A percentile compares a stretch with the other conserved stretches of the same genome.
Conservation (phyloP, 257 asterid species). For the Fraxinus cuspidata region DNA sequence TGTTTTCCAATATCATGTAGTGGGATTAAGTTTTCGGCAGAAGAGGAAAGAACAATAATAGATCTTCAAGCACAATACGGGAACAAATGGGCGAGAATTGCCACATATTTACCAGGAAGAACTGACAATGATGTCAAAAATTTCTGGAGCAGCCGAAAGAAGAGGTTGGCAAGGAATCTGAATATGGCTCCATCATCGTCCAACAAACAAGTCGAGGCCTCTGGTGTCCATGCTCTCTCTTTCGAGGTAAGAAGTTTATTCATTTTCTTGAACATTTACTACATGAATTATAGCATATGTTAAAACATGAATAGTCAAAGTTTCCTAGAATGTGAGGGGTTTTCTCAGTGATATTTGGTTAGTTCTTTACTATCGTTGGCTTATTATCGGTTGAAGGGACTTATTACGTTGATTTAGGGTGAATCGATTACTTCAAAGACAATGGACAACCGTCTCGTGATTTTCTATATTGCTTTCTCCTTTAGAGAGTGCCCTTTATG, state of each 20-base stretch:
- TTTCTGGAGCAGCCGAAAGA: slow-evolving; percentile 86
- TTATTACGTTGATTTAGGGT: no score
- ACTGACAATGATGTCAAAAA: slow-evolving; percentile 91
- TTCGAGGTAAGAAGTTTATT: slow-evolving; percentile 35
- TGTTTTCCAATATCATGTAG: slow-evolving; percentile 30
- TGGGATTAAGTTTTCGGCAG: slow-evolving; percentile 84
- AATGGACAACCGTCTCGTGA: no score
- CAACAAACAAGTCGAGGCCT: slow-evolving; percentile 37
- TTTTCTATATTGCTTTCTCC: no score
- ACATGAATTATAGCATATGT: not conserved
- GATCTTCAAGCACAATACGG: slow-evolving; percentile 78
- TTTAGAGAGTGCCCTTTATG: not conserved
- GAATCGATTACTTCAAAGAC: no score
- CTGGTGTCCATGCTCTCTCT: slow-evolving; percentile 25
- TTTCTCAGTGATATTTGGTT: not conserved
- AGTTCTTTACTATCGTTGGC: not conserved
- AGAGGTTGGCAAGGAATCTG: slow-evolving; percentile 64
- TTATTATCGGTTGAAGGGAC: not conserved
- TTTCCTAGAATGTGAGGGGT: not conserved
- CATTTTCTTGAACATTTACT: not conserved
- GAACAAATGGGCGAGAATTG: slow-evolving; percentile 89
- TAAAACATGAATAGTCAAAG: no score
- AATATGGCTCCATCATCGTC: slow-evolving; percentile 30
- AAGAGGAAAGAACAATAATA: slow-evolving; percentile 72
- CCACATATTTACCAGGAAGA: slow-evolving; percentile 74